Evolutionary conservation across 2,329 filamentous ascomycete genomes (phyloP).

Genomic region (Trichoderma arundinaceum): DNA sequence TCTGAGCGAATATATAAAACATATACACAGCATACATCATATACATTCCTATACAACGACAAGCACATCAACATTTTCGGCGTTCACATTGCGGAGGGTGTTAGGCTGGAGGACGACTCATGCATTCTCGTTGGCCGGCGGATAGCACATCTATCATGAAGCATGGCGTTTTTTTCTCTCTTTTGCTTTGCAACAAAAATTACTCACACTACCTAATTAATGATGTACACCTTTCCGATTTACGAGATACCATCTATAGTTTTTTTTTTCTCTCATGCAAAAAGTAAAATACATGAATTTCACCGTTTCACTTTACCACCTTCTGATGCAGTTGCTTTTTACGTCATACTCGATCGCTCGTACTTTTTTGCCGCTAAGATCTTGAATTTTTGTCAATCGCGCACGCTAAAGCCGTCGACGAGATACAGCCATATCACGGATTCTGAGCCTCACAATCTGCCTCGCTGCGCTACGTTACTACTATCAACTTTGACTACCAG

Average conservation of each 20-base stretch:
- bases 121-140: not conserved
- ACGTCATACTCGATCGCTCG: not conserved
- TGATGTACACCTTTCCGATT: not conserved
- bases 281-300: not conserved
- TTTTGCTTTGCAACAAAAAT: not conserved
- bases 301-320: not conserved
- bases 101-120: not conserved
- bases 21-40: constrained; percentile 5
- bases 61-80: not conserved
- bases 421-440: too few species aligned
- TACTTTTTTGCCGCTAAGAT: not conserved
- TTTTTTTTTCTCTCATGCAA: not conserved
- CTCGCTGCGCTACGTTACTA: not conserved
- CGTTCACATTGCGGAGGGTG: not conserved
- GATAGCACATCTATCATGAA: not conserved
- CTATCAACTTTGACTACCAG: not conserved
- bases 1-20: constrained; percentile 36
- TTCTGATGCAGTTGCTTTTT: not conserved
- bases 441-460: not conserved
- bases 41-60: constrained; percentile 8
- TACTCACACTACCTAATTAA: not conserved
- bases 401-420: not conserved
- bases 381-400: not conserved
- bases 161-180: not conserved
- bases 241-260: constrained; percentile 22